These are phyloP conservation scores for Solanum sitiens DNA, from an alignment of 257 asterid species.

Conservation along the genomic window DNA sequence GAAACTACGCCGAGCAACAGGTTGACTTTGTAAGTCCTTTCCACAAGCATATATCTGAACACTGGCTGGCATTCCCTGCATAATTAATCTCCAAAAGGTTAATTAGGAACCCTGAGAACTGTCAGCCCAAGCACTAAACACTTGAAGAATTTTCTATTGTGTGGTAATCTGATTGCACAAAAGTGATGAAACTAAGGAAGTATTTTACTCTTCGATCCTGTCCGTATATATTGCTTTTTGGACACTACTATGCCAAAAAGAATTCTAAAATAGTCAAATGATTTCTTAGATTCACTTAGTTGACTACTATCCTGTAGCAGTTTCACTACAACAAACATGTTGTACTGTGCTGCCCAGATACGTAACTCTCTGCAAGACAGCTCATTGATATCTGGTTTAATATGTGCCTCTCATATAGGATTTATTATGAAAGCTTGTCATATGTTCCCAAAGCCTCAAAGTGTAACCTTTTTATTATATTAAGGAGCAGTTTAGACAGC, in stretches of 20 bases:
- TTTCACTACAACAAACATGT: neutral
- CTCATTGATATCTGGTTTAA: neutral
- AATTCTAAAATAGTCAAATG: neutral
- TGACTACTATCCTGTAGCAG: neutral
- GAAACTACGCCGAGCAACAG: slow-evolving; percentile 83
- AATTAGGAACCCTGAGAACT: neutral
- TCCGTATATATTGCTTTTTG: neutral
- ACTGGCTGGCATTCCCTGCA: slow-evolving; percentile 96
- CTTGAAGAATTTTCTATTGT: neutral
- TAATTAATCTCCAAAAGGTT: neutral
- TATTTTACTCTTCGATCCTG: neutral
- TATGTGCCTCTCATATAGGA: neutral
- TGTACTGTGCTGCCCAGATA: neutral
- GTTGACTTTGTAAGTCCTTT: slow-evolving; percentile 69
- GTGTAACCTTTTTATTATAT: neutral
- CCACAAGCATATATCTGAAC: slow-evolving; percentile 73
- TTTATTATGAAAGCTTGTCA: neutral
- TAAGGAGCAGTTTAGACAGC: neutral
- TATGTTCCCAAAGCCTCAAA: neutral
- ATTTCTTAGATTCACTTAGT: neutral
- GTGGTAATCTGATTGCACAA: neutral
- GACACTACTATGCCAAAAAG: neutral
- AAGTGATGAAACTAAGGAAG: neutral
- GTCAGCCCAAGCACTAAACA: neutral
- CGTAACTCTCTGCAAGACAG: neutral